phyloP scores from a whole-genome alignment of 2,329 filamentous ascomycete genomes.

The Blastomyces percursus region DNA sequence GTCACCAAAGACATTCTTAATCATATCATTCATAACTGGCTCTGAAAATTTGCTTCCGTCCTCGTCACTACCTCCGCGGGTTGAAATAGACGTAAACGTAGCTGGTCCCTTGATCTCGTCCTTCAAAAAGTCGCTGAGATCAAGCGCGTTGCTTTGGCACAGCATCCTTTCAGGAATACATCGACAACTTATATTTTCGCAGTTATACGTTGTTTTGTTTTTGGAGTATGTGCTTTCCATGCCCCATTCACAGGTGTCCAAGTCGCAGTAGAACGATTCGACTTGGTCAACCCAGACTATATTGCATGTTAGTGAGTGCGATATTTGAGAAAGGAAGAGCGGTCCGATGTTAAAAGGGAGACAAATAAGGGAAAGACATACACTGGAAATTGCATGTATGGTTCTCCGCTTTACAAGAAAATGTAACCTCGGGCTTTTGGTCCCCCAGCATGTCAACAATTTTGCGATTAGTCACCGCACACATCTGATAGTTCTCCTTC shows the following conservation, averaged over 20 bases:
- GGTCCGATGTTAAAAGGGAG: background rate
- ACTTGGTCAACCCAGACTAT: conserved; percentile 85
- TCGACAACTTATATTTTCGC: conserved; percentile 71
- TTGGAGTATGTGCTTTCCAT: conserved; percentile 56
- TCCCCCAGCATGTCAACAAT: conserved; percentile 78
- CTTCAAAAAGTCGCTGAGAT: conserved; percentile 79
- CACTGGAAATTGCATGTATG: conserved; percentile 89
- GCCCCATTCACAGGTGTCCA: conserved; percentile 67
- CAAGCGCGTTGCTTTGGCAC: conserved; percentile 81
- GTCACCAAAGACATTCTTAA: conserved; percentile 81
- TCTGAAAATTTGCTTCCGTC: conserved; percentile 79
- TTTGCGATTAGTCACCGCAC: conserved; percentile 91
- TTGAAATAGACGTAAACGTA: conserved; percentile 59
- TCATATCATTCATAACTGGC: conserved; percentile 83
- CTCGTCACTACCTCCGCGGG: conserved; percentile 46
- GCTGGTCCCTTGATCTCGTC: conserved; percentile 79
- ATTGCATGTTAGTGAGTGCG: conserved; percentile 19
- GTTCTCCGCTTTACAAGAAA: conserved; percentile 68
- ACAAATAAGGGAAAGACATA: conserved; percentile 32
- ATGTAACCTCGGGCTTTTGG: conserved; percentile 84
- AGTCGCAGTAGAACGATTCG: conserved; percentile 92
- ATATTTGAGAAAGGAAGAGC: background rate
- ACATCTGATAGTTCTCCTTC: conserved; percentile 94
- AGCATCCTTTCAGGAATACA: conserved; percentile 89
- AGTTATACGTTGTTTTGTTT: conserved; percentile 78